Evolutionary conservation across 2,329 filamentous ascomycete species (phyloP).

Genomic region (Verticillium longisporum): DNA sequence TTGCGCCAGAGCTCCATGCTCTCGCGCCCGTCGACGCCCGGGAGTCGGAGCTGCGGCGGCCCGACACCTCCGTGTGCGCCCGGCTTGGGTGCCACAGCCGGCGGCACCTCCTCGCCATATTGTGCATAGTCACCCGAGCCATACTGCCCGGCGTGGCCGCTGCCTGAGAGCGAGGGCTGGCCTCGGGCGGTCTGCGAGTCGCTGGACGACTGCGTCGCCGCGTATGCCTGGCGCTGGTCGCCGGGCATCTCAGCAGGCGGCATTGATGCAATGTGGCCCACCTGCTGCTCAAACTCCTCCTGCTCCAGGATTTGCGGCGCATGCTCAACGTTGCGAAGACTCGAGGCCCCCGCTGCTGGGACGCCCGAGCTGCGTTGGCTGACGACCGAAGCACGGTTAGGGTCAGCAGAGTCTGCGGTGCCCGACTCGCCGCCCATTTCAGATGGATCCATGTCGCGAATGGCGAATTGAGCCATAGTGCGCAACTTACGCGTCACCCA

Average conservation of each 20-base stretch:
- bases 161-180: not conserved
- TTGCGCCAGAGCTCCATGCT: constrained; percentile 22
- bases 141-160: not conserved
- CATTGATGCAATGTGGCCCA: constrained; percentile 33
- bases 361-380: constrained; percentile 43
- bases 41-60: constrained; percentile 43
- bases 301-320: constrained; percentile 56
- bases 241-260: constrained; percentile 20
- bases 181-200: not conserved
- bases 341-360: constrained; percentile 34
- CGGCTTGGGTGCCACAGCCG: constrained; percentile 28
- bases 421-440: constrained; percentile 33
- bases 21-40: constrained; percentile 49
- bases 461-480: constrained; percentile 93
- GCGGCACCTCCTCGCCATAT: constrained; percentile 22
- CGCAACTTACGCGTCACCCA: constrained; percentile 97
- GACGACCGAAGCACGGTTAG: constrained; percentile 43
- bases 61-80: constrained; percentile 13
- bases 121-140: constrained; percentile 12
- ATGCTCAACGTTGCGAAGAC: constrained; percentile 50
- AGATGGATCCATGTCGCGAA: constrained; percentile 71
- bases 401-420: constrained; percentile 19
- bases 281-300: constrained; percentile 37
- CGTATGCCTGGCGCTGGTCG: constrained; percentile 16
- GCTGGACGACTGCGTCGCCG: not conserved